A percentile compares a stretch with the other conserved stretches of the same genome.
Conservation (phyloP, 495 filamentous ascomycete genomes). For the Letharia columbiana region DNA sequence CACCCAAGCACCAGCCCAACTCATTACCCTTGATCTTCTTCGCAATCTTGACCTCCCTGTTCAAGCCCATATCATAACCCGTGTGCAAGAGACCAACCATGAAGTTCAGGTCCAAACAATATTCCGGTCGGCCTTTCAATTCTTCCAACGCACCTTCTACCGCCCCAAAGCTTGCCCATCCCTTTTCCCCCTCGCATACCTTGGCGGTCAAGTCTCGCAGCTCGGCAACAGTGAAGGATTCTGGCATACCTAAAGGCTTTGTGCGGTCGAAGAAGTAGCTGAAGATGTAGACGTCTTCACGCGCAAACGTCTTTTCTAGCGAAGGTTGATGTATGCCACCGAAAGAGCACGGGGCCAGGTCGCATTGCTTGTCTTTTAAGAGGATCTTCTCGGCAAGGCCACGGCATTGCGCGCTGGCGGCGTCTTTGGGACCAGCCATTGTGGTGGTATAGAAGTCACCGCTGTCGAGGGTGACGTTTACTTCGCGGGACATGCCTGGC, state of each 20-base stretch:
- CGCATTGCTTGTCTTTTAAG: slow-evolving; percentile 75
- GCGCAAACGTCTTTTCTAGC: slow-evolving; percentile 82
- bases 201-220: slow-evolving; percentile 71
- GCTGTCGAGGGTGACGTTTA: slow-evolving; percentile 57
- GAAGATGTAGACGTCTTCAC: slow-evolving; percentile 91
- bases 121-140: slow-evolving; percentile 70
- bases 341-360: slow-evolving; percentile 87
- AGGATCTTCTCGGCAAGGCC: slow-evolving; percentile 82
- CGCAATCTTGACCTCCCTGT: slow-evolving; percentile 90
- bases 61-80: slow-evolving; percentile 95
- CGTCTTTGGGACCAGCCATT: slow-evolving; percentile 72
- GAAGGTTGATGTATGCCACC: slow-evolving; percentile 92
- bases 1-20: slow-evolving; percentile 94
- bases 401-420: slow-evolving; percentile 77
- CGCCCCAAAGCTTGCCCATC: slow-evolving; percentile 69
- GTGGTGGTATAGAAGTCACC: slow-evolving; percentile 48
- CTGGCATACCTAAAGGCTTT: slow-evolving; percentile 85
- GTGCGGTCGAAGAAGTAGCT: slow-evolving; percentile 97
- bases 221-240: slow-evolving; percentile 83
- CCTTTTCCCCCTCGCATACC: slow-evolving; percentile 70
- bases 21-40: slow-evolving; percentile 98
- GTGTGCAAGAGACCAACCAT: slow-evolving; percentile 89
- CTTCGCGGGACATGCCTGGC: slow-evolving; percentile 59
- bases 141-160: slow-evolving; percentile 65
- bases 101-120: slow-evolving; percentile 91